Evolutionary conservation across 1,284 basidiomycete genomes (phyloP), one percentile per base, ranked within the genome.

Genomic region (Stygiomarasmius scandens): DNA sequence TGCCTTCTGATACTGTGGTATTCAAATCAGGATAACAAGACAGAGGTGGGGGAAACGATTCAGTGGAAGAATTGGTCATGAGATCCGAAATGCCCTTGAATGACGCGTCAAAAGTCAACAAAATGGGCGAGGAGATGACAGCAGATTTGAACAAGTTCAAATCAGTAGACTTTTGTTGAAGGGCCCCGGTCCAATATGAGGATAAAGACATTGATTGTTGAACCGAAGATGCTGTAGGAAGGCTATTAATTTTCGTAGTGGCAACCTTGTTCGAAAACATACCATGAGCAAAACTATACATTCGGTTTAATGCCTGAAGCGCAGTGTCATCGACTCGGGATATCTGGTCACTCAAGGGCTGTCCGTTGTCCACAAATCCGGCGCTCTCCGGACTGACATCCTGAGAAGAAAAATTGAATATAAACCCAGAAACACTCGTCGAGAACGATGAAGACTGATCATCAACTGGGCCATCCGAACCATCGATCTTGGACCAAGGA

Each of bases 251-350:
- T 22, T 20, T 27, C 9, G 38, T 16, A 52, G 32, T 16, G 25
- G 19, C 3, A 24, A n/a, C 16, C 34, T 52, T 16, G 5, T 41
- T 19, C 16, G 25, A 32, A 29, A 19, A 69, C 81, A 60, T 65
- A 87, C 86, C 85, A 56, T 73, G 68, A 25, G 85, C 83, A 70
- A 75, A 83, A 27, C 76, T 77, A 64, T 85, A 86, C 77, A 87
- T 83, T 48, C 80, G 75, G 63, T 87, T 80, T 58, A 88, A 65
- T 5, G 76, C 73, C 27, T 66, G 59, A 24, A 64, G 66, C n/a
- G 78, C 74, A 14, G 61, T 69, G 19, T 64, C 63, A 41, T 74
- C 73, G n/a, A 85, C 72, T 61, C 75, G 66, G 0, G 72, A 67
- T 38, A 81, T 70, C 66, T 87, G 84, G 8, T 67, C 74, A 44